Evolutionary conservation across 2,329 filamentous ascomycete genomes (phyloP), one percentile per base, ranked within the genome.

Genomic region (Botrytis squamosa): DNA sequence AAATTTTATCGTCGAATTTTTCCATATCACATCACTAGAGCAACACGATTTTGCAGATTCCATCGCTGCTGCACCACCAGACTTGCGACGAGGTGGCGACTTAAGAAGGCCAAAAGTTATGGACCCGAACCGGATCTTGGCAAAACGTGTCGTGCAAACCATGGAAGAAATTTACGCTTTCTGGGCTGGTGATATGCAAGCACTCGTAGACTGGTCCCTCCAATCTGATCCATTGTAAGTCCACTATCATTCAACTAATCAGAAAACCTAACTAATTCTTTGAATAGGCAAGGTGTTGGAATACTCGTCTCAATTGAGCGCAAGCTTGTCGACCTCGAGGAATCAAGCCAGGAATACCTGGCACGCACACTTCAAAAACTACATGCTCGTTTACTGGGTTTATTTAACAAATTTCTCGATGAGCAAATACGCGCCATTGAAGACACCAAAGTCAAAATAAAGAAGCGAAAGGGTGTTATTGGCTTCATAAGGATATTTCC

Each of bases 381-480:
- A 16, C 93, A 96, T 77, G 88, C 90, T 73, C 89, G 88, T 60
- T 85, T 98, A 29, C 89, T 92, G 77, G 88, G 88, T 3, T 88
- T 93, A 4, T 98, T 97, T 84, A 90, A 88, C 75, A 94, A 93
- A 76, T 98, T 98, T 79, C 90, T 98, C 14, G 95, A 98, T 77
- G 94, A 97, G 76, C 96, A 99, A 82, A 92, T 98, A 74, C 93
- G 93, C 40, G 95, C 94, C 8, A 97, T 98, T 76, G 96, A 98
- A 83, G 96, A 98, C 75, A 98, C 95, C 57, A 98, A 98, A 83
- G 95, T 99, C 82, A 98, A 98, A 85, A 94, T 98, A 83, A 98
- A 97, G 86, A 98, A 98, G 86, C 92, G 96, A 77, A 98, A 97
- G 84, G 95, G 96, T 18, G 93, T 99, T 73, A 98, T 98, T 79